phyloP scores from a whole-genome alignment of 2,329 filamentous ascomycete species.

The Aspergillus caelatus region DNA sequence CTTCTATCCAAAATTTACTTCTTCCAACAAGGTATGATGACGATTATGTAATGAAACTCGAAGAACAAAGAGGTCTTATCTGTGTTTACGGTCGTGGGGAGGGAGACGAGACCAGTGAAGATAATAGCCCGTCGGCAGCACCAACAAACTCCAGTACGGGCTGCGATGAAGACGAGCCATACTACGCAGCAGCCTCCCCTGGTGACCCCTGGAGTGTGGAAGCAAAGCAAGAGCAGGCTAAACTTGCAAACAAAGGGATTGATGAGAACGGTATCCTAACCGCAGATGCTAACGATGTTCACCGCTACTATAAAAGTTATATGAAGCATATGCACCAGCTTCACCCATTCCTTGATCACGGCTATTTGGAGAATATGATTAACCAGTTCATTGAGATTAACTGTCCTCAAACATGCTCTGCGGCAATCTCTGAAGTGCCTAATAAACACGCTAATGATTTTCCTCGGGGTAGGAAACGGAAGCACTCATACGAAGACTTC shows the following conservation, averaged over 20 bases:
- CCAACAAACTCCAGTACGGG: slow-evolving; percentile 22
- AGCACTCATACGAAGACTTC: slow-evolving; percentile 38
- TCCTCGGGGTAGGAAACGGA: slow-evolving; percentile 40
- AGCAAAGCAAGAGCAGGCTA: neutral
- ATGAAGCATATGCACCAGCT: slow-evolving; percentile 63
- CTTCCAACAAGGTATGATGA: slow-evolving; percentile 59
- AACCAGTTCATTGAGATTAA: slow-evolving; percentile 55
- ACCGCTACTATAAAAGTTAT: slow-evolving; percentile 57
- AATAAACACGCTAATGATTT: slow-evolving; percentile 25
- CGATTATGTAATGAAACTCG: slow-evolving; percentile 73
- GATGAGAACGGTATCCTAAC: slow-evolving; percentile 56
- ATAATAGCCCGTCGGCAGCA: slow-evolving; percentile 42
- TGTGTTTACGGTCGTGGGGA: slow-evolving; percentile 79
- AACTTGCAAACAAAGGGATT: slow-evolving; percentile 50
- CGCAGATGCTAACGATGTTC: slow-evolving; percentile 55
- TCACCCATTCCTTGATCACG: slow-evolving; percentile 65
- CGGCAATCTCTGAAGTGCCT: slow-evolving; percentile 5
- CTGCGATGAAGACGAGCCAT: slow-evolving; percentile 33
- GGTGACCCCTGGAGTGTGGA: slow-evolving; percentile 45
- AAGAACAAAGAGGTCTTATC: slow-evolving; percentile 73
- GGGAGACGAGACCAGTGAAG: slow-evolving; percentile 63
- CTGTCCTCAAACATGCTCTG: slow-evolving; percentile 34
- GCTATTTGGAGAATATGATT: slow-evolving; percentile 55
- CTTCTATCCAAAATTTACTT: slow-evolving; percentile 68
- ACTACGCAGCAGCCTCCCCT: slow-evolving; percentile 33